Evolutionary conservation across 2,329 filamentous ascomycete species (phyloP).

Genomic region (Sporothrix schenckii): DNA sequence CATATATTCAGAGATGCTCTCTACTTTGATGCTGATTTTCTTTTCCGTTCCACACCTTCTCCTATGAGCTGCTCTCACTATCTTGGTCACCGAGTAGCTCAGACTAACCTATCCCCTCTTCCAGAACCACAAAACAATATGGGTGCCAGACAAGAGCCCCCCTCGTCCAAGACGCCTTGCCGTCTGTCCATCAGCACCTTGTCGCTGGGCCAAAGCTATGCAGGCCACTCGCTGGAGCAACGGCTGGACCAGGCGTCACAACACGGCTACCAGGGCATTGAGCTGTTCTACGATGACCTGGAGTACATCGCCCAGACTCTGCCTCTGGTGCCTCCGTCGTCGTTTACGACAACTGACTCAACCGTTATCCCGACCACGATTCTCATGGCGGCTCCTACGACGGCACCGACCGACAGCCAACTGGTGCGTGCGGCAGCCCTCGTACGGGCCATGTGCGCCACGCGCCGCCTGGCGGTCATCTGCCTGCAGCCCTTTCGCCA

Average conservation of each 20-base stretch:
- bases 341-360: neutral
- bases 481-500: constrained; percentile 66
- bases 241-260: constrained; percentile 31
- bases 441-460: constrained; percentile 52
- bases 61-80: too few relatives aligned
- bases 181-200: constrained; percentile 35
- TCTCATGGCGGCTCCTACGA: neutral
- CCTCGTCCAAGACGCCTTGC: constrained; percentile 6
- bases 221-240: constrained; percentile 33
- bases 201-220: constrained; percentile 34
- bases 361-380: neutral
- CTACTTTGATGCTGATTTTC: neutral
- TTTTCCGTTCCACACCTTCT: neutral
- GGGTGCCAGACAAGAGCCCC: neutral
- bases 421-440: constrained; percentile 50
- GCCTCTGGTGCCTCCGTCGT: neutral
- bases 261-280: constrained; percentile 57
- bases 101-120: neutral
- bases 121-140: neutral
- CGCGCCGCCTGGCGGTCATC: constrained; percentile 52
- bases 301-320: constrained; percentile 51
- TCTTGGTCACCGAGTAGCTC: too few relatives aligned
- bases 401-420: constrained; percentile 9
- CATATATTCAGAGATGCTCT: neutral
- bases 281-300: constrained; percentile 67